These are phyloP conservation scores for Pistacia integerrima DNA, from an alignment of 345 rosid genomes.

Conservation along the genomic window DNA sequence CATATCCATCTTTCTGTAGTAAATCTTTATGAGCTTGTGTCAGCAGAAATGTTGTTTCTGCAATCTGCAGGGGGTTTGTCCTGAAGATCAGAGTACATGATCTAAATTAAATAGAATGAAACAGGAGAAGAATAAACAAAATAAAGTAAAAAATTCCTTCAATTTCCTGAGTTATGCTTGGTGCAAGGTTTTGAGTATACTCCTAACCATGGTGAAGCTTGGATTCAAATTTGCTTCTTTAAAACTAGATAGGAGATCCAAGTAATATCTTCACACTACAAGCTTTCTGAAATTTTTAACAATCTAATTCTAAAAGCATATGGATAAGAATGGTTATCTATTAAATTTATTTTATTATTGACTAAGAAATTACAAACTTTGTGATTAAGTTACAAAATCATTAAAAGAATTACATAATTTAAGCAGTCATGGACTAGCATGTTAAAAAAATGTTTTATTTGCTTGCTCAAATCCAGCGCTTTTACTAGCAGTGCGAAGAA, in stretches of 20 bases:
- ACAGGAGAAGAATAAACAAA: background rate
- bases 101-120: background rate
- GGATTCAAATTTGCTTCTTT: background rate
- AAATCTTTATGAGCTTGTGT: conserved; percentile 23
- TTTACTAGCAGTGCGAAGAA: background rate
- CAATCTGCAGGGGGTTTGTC: conserved; percentile 23
- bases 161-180: background rate
- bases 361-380: too few relatives aligned
- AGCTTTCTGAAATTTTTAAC: background rate
- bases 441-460: background rate
- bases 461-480: background rate
- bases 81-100: conserved; percentile 25
- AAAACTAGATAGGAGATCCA: background rate
- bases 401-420: too few relatives aligned
- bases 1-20: conserved; percentile 29
- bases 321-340: too few relatives aligned
- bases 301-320: background rate
- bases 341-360: too few relatives aligned
- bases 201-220: conserved; percentile 3
- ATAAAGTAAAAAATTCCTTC: background rate
- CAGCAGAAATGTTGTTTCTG: conserved; percentile 30
- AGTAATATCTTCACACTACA: background rate
- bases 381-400: too few relatives aligned
- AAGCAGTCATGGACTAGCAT: too few relatives aligned
- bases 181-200: background rate